Evolutionary conservation across 169 alveolate species (phyloP), one percentile per base, ranked within the genome.

Genomic region (Eimeria necatrix): DNA sequence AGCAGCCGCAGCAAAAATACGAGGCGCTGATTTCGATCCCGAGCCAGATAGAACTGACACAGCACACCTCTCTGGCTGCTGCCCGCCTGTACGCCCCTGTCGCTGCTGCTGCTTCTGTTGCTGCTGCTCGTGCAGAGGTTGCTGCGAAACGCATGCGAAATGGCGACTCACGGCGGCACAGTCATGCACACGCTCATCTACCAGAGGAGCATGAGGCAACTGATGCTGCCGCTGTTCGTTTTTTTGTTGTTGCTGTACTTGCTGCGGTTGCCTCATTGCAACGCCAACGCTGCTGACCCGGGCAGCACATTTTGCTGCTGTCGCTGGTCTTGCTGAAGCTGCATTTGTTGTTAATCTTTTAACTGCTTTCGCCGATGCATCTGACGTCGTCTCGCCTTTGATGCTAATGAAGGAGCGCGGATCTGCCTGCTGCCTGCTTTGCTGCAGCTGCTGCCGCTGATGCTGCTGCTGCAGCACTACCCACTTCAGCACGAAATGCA

Each of bases 381-480:
- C 41, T 32, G 41, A 32, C 41, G 41, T 32, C 41, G 41, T 32
- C 41, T 32, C 41, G 20, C 20, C 68, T 56, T 56, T 56, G 4
- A 56, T 56, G 68, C 68, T 10, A 18, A 10, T 56, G 22, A 18
- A 56, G 22, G 12, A 18, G 68, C 20, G 20, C 68, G 68, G 22
- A 56, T 10, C 68, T 10, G 68, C 20, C 12, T 56, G 68, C 12
- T 68, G 46, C 78, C n/a, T 8, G 14, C 76, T 10, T 24, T 64
- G 76, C 26, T 64, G 76, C 76, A 10, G 41, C 12, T 56, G 68
- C 12, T 68, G 46, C 78, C n/a, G 78, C 78, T 10, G 68, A 18
- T 68, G 78, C 32, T 68, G 78, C 32, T 68, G n/a, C n/a, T 68
- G 78, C 78, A 14, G 78, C 78, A 18, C 9, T 7, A 68, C n/a